These are phyloP conservation scores for Calonectria pseudoreteaudii DNA, from an alignment of 2,329 filamentous ascomycete species.

Conservation along the genomic window DNA sequence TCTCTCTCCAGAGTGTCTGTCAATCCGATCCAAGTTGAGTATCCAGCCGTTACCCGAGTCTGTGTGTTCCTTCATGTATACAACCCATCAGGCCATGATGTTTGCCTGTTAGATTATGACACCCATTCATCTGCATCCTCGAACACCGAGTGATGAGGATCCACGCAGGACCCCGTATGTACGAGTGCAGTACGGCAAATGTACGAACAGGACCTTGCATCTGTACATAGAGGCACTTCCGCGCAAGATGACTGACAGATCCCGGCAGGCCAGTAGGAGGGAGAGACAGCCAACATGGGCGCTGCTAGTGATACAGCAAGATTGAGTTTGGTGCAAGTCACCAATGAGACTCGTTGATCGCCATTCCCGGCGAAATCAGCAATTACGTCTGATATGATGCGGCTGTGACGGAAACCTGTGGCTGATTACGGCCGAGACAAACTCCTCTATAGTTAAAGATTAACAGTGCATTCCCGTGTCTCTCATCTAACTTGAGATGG, in stretches of 20 bases:
- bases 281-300: neutral
- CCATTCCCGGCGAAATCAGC: slow-evolving; percentile 13
- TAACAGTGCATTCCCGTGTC: neutral
- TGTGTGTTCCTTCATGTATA: neutral
- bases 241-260: slow-evolving; percentile 12
- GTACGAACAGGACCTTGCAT: slow-evolving; percentile 14
- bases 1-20: neutral
- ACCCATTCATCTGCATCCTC: slow-evolving; percentile 22
- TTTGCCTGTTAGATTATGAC: slow-evolving; percentile 9
- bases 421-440: slow-evolving; percentile 4
- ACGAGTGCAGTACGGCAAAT: neutral
- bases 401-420: neutral
- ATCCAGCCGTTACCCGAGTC: neutral
- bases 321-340: slow-evolving; percentile 19
- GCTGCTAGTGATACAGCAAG: slow-evolving; percentile 6
- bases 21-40: slow-evolving; percentile 1
- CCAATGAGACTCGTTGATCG: slow-evolving; percentile 2
- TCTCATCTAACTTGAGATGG: neutral
- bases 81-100: neutral
- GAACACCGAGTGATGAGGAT: slow-evolving; percentile 11
- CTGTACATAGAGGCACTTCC: slow-evolving; percentile 13
- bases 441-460: neutral
- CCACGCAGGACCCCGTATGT: slow-evolving; percentile 5
- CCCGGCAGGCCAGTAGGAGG: neutral
- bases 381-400: neutral